Conservation (phyloP, 805 yeast species). For the Metschnikowia corniflorae region DNA sequence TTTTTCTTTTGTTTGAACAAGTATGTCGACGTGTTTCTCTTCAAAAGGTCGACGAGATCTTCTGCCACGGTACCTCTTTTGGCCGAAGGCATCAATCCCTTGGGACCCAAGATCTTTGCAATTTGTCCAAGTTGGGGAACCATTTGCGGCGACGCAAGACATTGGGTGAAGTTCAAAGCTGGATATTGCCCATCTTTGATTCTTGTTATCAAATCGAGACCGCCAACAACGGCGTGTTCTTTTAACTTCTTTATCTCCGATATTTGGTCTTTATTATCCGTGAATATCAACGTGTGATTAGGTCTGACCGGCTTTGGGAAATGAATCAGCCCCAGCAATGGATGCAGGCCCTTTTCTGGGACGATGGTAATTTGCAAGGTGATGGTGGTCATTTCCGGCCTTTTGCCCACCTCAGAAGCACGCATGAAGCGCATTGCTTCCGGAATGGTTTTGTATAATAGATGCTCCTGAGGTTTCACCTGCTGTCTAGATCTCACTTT, state of each 20-base stretch:
- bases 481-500: constrained; percentile 12
- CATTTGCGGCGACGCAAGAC: constrained; percentile 84
- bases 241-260: constrained; percentile 55
- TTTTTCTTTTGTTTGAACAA: constrained; percentile 74
- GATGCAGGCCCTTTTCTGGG: constrained; percentile 74
- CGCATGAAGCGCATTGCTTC: constrained; percentile 74
- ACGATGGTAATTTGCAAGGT: constrained; percentile 57
- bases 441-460: constrained; percentile 68
- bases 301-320: constrained; percentile 72
- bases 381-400: constrained; percentile 66
- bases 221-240: constrained; percentile 60
- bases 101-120: constrained; percentile 84
- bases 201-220: constrained; percentile 60
- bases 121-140: constrained; percentile 56
- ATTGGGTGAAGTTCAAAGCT: constrained; percentile 57
- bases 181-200: constrained; percentile 49
- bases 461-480: constrained; percentile 44
- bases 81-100: constrained; percentile 81
- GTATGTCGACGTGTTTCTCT: constrained; percentile 58
- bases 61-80: constrained; percentile 83
- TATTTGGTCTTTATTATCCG: constrained; percentile 51
- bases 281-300: constrained; percentile 65
- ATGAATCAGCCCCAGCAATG: constrained; percentile 64
- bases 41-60: constrained; percentile 54
- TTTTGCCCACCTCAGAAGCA: constrained; percentile 88